Percentiles rank a stretch among this genome's conserved stretches.
Conservation (phyloP, 306 rosid species). For the Rubus idaeus region DNA sequence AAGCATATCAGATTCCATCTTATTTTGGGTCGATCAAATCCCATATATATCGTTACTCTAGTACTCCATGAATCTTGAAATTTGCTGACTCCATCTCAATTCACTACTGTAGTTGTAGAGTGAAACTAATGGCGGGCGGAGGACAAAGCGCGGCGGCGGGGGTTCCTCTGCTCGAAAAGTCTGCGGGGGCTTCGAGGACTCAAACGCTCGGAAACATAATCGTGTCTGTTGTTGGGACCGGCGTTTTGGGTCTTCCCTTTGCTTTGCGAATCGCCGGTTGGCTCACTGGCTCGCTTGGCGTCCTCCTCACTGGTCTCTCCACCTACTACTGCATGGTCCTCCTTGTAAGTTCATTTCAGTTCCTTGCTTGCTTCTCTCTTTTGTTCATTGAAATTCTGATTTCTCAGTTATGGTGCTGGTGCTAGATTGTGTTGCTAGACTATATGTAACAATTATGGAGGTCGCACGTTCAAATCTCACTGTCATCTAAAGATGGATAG, state of each 20-base stretch:
- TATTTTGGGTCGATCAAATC: neutral
- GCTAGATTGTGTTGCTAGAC: neutral
- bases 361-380: neutral
- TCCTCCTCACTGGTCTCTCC: slow-evolving; percentile 50
- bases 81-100: too few relatives aligned
- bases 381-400: neutral
- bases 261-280: slow-evolving; percentile 85
- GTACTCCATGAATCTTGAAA: too few relatives aligned
- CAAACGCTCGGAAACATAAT: slow-evolving; percentile 76
- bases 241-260: slow-evolving; percentile 77
- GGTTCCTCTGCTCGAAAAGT: slow-evolving; percentile 45
- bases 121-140: neutral
- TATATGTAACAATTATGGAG: too few relatives aligned
- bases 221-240: slow-evolving; percentile 82
- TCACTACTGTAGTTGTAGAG: too few relatives aligned
- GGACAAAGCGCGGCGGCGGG: slow-evolving; percentile 13
- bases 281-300: slow-evolving; percentile 74
- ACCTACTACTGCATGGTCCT: slow-evolving; percentile 88
- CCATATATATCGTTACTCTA: too few relatives aligned
- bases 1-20: neutral
- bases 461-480: too few relatives aligned
- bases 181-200: slow-evolving; percentile 42
- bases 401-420: neutral
- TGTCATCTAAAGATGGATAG: too few relatives aligned
- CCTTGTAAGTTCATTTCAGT: slow-evolving; percentile 53